Evolutionary conservation across 176 grass and related monocot species (phyloP).

Genomic region (Triticum urartu): DNA sequence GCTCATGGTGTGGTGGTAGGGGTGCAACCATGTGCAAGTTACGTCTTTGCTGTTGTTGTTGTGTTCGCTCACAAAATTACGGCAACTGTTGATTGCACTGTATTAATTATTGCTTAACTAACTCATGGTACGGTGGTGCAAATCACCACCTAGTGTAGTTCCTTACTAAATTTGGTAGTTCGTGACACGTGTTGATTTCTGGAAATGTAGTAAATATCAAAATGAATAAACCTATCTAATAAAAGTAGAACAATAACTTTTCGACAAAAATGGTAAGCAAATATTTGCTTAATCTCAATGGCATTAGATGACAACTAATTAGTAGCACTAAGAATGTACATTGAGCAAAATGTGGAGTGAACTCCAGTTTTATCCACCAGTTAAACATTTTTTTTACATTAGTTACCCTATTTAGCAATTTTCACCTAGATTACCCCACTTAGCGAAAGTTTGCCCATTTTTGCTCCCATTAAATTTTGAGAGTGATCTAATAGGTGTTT

Average conservation of each 20-base stretch:
- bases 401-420: too few relatives aligned
- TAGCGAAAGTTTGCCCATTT: too few relatives aligned
- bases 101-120: background rate
- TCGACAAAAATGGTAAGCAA: too few relatives aligned
- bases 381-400: too few relatives aligned
- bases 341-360: background rate
- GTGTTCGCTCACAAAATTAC: background rate
- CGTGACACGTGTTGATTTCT: background rate
- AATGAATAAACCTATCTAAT: background rate
- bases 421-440: too few relatives aligned
- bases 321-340: too few relatives aligned
- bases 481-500: too few relatives aligned
- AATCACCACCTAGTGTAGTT: background rate
- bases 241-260: background rate
- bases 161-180: constrained; percentile 5
- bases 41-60: background rate
- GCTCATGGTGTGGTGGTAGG: too few relatives aligned
- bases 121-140: background rate
- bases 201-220: background rate
- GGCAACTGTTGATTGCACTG: background rate
- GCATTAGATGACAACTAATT: background rate
- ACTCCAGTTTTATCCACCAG: background rate
- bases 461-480: too few relatives aligned
- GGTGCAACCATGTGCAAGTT: background rate
- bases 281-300: background rate